These are phyloP conservation scores for Coemansia sp. DNA, from an alignment of 192 early-diverging fungal genomes.

Conservation along the genomic window DNA sequence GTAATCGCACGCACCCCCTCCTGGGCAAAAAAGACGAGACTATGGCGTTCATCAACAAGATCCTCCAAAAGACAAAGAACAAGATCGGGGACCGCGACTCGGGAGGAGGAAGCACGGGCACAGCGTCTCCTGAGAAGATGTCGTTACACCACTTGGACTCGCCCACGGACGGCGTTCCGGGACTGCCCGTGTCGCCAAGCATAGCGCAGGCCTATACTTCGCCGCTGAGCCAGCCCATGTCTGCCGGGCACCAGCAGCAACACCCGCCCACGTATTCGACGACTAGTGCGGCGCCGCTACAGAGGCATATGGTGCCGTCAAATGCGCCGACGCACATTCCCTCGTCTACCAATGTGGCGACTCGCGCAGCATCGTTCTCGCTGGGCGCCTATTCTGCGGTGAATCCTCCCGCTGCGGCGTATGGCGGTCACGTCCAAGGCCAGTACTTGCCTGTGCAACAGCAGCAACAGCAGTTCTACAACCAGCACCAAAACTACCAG, in stretches of 20 bases:
- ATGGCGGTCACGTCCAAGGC: constrained; percentile 3
- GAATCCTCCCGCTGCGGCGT: constrained; percentile 5
- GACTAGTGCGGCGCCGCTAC: constrained; percentile 10
- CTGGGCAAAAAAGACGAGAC: neutral
- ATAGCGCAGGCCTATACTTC: constrained; percentile 1
- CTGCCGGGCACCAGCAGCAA: neutral
- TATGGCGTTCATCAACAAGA: constrained; percentile 59
- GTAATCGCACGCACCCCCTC: neutral
- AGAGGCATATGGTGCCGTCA: constrained; percentile 49
- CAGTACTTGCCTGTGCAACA: constrained; percentile 7
- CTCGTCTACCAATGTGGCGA: constrained; percentile 37
- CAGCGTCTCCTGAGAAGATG: constrained; percentile 13
- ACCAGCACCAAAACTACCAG: constrained; percentile 5
- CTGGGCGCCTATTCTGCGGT: constrained; percentile 15
- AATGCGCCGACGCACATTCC: constrained; percentile 30
- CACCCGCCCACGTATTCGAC: constrained; percentile 21
- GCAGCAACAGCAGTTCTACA: constrained; percentile 6
- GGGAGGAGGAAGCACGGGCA: neutral
- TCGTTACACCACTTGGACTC: constrained; percentile 27
- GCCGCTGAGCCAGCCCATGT: constrained; percentile 5
- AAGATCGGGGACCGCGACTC: constrained; percentile 48
- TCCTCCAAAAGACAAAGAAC: constrained; percentile 56
- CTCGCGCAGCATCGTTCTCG: constrained; percentile 50
- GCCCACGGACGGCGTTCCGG: constrained; percentile 22
- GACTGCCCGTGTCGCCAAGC: constrained; percentile 6